A percentile compares a stretch with the other conserved stretches of the same genome.
Conservation (phyloP, 164 flowering plant species). For the Cinnamomum micranthum region DNA sequence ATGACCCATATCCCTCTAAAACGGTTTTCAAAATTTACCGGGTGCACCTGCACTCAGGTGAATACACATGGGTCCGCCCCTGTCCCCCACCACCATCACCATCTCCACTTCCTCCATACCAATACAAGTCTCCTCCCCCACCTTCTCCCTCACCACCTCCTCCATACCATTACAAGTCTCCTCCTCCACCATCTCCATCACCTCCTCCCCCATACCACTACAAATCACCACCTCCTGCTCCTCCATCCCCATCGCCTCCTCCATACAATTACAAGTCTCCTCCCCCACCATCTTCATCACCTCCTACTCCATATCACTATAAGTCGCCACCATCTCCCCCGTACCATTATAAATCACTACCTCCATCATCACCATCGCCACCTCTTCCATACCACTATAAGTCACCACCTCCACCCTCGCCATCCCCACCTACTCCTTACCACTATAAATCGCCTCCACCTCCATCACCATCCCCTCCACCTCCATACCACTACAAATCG, state of each 20-base stretch:
- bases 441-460: too few species aligned
- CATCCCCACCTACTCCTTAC: too few species aligned
- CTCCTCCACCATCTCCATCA: conserved; percentile 9
- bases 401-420: too few species aligned
- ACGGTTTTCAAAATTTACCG: too few species aligned
- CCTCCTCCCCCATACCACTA: conserved; percentile 8
- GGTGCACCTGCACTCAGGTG: too few species aligned
- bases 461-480: too few species aligned
- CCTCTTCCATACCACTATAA: too few species aligned
- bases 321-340: conserved; percentile 3
- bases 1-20: too few species aligned
- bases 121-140: conserved; percentile 14
- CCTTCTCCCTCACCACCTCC: conserved; percentile 12
- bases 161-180: conserved; percentile 6
- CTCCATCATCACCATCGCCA: too few species aligned
- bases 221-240: conserved; percentile 13
- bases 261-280: conserved; percentile 10
- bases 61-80: too few species aligned
- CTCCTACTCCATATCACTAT: conserved; percentile 3
- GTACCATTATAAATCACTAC: conserved; percentile 1
- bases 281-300: conserved; percentile 13
- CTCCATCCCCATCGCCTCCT: conserved; percentile 3
- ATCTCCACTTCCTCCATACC: conserved; percentile 11
- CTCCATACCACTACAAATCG: too few species aligned
- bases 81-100: too few species aligned